Base-by-base conservation (phyloP, 257 asterid genomes). In the Handroanthus guayacan region DNA sequence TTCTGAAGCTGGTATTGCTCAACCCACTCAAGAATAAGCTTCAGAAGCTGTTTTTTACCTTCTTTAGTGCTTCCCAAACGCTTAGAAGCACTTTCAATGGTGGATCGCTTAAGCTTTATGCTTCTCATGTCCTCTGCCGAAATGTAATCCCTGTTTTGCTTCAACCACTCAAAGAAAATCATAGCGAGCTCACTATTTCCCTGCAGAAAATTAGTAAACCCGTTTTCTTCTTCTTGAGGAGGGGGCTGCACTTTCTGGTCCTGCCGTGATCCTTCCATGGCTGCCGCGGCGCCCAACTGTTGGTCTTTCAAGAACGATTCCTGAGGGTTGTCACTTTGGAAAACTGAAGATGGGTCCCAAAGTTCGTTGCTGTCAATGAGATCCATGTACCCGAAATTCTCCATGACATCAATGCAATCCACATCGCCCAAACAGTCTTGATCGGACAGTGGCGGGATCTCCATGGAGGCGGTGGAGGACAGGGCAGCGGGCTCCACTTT, bases 1-100 rank as follows among this genome's bases (percentile, higher is more conserved):
- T 89, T 92, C 77, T 88, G 98, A 25, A 92, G 92, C 62, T 87
- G 96, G 64, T 83, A 64, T 3, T 82, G 91, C 44, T 89, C 94
- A 36, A 95, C 99, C 99, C 99, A 95, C 12, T 86, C 90, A 14
- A 95, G 91, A 8, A 95, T 91, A 37, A 95, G 91, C 12, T 86
- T 88, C 75, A 92, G 55, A 31, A 95, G 88, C 80, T 88, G 93
- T 31, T 88, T 91, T 70, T 87, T 92, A 0, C 98, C 99, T 78
- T 95, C 97, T 48, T 75, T 86, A 2, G 81, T 67, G 71, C 74
- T 80, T 0, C 99, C 99, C 18, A 95, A 72, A 0, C 97, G 89
- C 74, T 86, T 89, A 2, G 90, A 85, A 44, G 98, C 99, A 18
- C 81, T 80, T 14, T 92, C 98, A 12, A 95, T 83, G 39, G 99